Percentiles rank a stretch among this genome's conserved stretches.
These are phyloP conservation scores for Pseudopediastrum boryanum DNA, from an alignment of 139 green algal genomes.

Conservation along the genomic window DNA sequence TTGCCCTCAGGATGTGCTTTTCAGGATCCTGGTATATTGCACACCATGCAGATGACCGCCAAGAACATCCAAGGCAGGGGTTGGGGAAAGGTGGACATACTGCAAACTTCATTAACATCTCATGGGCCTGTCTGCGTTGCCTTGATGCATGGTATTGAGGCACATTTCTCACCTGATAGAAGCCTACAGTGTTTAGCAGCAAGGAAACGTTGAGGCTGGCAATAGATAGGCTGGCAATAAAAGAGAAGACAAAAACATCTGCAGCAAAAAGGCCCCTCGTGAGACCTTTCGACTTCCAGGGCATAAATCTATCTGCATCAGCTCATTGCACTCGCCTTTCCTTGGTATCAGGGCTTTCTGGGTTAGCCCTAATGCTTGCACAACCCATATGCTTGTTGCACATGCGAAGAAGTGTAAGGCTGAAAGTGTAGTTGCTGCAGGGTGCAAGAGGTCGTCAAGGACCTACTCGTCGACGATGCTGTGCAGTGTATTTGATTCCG, in stretches of 20 bases:
- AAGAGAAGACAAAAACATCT: conserved; percentile 61
- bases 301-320: conserved; percentile 6
- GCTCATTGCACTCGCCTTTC: conserved; percentile 22
- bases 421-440: conserved; percentile 63
- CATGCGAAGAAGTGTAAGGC: conserved; percentile 62
- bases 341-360: conserved; percentile 36
- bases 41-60: background rate
- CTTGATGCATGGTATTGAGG: background rate
- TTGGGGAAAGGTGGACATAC: no score
- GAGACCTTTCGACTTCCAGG: background rate
- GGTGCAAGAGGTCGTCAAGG: background rate
- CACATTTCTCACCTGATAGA: conserved; percentile 62
- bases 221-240: conserved; percentile 62
- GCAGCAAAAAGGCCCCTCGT: conserved; percentile 1
- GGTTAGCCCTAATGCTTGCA: conserved; percentile 43
- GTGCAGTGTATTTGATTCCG: background rate
- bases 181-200: conserved; percentile 68
- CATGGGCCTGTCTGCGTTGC: no score
- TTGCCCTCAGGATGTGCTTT: background rate
- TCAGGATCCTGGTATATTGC: background rate
- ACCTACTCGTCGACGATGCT: background rate
- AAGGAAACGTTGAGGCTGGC: conserved; percentile 64
- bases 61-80: no score
- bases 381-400: conserved; percentile 31
- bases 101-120: no score